These are phyloP conservation scores for Saturnispora serradocipensis DNA, from an alignment of 805 yeast species.

Conservation along the genomic window DNA sequence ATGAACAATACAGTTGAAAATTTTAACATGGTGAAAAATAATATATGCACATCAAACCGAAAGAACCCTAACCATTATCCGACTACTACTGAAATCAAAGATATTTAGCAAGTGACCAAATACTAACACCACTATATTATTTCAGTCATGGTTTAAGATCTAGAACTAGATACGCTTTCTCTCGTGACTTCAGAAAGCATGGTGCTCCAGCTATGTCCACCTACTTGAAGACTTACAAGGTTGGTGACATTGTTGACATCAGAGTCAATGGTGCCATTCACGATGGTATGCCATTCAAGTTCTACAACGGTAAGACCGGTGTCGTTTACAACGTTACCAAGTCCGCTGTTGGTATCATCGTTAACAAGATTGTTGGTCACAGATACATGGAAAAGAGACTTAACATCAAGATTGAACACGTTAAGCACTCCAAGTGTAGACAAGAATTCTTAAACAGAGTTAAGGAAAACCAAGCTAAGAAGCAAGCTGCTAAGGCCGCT, in stretches of 20 bases:
- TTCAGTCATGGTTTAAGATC: constrained; percentile 97
- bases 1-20: no score
- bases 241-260: constrained; percentile 99
- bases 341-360: constrained; percentile 95
- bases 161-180: constrained; percentile 99
- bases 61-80: no score
- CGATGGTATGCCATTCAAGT: constrained; percentile 99
- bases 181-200: constrained; percentile 98
- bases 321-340: constrained; percentile 98
- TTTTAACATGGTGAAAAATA: no score
- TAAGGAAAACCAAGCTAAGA: constrained; percentile 89
- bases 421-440: constrained; percentile 99
- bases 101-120: not conserved
- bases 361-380: constrained; percentile 98
- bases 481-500: constrained; percentile 87
- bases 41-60: no score
- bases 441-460: constrained; percentile 98
- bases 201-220: constrained; percentile 92
- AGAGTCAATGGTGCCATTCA: constrained; percentile 99
- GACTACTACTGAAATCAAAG: not conserved
- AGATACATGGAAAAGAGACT: constrained; percentile 98
- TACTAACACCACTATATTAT: constrained; percentile 14
- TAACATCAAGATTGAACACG: constrained; percentile 97
- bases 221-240: constrained; percentile 96
- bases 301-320: constrained; percentile 99